Conservation (phyloP, 202 grass and related monocot genomes). For the Digitaria exilis region DNA sequence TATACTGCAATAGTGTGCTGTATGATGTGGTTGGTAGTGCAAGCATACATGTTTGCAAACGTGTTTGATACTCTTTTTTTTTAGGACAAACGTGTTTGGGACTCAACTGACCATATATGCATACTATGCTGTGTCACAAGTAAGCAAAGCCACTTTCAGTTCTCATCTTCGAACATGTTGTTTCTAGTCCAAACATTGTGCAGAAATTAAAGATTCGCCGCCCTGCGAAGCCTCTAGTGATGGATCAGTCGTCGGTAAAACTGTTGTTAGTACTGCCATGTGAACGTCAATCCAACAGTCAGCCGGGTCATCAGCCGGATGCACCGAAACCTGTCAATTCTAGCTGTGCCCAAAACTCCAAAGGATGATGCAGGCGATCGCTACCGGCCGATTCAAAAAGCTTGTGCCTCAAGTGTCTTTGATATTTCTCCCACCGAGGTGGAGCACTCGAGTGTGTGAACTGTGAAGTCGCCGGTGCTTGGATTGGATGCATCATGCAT, state of each 20-base stretch:
- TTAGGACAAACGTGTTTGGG: neutral
- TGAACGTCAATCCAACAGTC: neutral
- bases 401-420: conserved; percentile 47
- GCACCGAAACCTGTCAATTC: conserved; percentile 17
- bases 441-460: neutral
- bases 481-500: neutral
- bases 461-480: neutral
- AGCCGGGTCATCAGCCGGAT: neutral
- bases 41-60: neutral
- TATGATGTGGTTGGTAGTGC: neutral
- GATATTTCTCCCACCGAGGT: conserved; percentile 3
- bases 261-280: neutral
- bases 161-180: neutral
- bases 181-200: neutral
- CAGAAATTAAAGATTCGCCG: neutral
- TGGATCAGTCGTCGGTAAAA: neutral
- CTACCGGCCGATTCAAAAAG: conserved; percentile 36
- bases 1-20: neutral
- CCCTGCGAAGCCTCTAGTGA: neutral
- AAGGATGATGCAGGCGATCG: conserved; percentile 30
- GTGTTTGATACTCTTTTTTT: neutral
- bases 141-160: neutral
- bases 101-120: neutral
- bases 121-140: neutral
- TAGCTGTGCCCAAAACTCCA: conserved; percentile 32